Base-by-base conservation (phyloP, 169 alveolate species). In the Amoebophrya sp. region DNA sequence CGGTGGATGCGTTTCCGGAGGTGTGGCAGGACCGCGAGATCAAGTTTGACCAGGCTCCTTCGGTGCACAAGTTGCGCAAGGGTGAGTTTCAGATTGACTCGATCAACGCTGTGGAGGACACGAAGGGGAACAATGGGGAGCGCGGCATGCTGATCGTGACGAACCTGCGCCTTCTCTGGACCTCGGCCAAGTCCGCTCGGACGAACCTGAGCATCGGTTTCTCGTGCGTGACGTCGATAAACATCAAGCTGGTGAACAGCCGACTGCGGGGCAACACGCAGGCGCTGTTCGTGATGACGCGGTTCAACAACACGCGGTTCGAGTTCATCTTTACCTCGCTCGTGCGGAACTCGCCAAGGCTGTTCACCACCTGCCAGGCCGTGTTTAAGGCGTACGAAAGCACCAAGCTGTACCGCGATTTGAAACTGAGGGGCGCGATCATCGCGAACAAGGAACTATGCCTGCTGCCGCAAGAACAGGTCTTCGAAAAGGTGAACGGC, bases 51-150 rank as follows among this genome's bases (percentile, higher is more conserved):
- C 92, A 67, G 88, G 13, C 43, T 45, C 92, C 93, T 15, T 78
- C 40, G 89, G 41, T 70, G 31, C 88, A 88, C 70, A 88, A 89
- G 89, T 88, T 92, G 88, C 88, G 93, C 41, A 88, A 87, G 58
- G 92, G 92, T 38, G 92, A 90, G 41, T 0, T 29, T 5, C 88
- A 94, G 43, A 93, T 95, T 50, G 97, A 95, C 90, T 91, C 95
- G 39, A 94, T 95, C 29, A 93, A 94, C 41, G 89, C 93, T 0
- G 96, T 95, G 26, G 97, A 95, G 93, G 97, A 91, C 89, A 91
- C 93, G 89, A 91, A 95, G 92, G 97, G 96, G 26, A 95, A 95
- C 91, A 95, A 94, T 90, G 97, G 97, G 69, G 96, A 94, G 41
- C 91, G 94, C 67, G 97, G 97, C 87, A 92, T 91, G 87, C 89